These are phyloP conservation scores for Penicillium carneum DNA, from an alignment of 2,329 filamentous ascomycete genomes.

Conservation along the genomic window DNA sequence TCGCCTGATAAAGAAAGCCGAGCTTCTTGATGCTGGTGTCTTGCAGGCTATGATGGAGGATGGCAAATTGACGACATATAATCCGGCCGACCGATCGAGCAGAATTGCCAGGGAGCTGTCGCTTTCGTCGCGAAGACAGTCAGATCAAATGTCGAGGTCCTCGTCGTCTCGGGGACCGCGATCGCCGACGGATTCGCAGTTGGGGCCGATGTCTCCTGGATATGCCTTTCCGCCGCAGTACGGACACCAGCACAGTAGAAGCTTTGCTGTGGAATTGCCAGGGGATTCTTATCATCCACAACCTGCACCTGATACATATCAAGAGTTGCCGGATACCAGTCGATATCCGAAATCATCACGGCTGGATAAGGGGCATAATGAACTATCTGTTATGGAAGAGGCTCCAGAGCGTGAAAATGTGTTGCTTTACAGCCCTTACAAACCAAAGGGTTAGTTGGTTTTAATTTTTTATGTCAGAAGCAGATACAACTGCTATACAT, in stretches of 20 bases:
- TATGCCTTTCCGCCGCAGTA: conserved; percentile 6
- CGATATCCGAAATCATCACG: background rate
- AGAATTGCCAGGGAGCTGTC: background rate
- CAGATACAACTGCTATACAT: background rate
- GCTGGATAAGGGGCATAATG: background rate
- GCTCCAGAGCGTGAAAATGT: background rate
- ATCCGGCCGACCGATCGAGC: conserved; percentile 29
- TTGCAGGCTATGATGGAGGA: conserved; percentile 31
- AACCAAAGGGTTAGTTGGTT: background rate
- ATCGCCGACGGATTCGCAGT: conserved; percentile 14
- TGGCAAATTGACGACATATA: conserved; percentile 32
- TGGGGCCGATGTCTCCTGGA: conserved; percentile 5
- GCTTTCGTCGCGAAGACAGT: background rate
- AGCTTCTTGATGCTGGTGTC: conserved; percentile 44
- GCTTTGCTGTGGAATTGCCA: conserved; percentile 25
- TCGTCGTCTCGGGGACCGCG: conserved; percentile 5
- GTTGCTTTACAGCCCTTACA: background rate
- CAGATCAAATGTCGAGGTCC: conserved; percentile 13
- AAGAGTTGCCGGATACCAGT: conserved; percentile 14
- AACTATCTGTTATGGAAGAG: conserved; percentile 2
- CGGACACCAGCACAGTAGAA: conserved; percentile 2
- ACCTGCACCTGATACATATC: background rate
- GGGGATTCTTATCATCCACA: conserved; percentile 19
- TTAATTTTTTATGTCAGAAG: too few relatives aligned
- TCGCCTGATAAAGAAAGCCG: conserved; percentile 63